phyloP scores from a whole-genome alignment of 1,139 yeast species.

The Candida anutae region DNA sequence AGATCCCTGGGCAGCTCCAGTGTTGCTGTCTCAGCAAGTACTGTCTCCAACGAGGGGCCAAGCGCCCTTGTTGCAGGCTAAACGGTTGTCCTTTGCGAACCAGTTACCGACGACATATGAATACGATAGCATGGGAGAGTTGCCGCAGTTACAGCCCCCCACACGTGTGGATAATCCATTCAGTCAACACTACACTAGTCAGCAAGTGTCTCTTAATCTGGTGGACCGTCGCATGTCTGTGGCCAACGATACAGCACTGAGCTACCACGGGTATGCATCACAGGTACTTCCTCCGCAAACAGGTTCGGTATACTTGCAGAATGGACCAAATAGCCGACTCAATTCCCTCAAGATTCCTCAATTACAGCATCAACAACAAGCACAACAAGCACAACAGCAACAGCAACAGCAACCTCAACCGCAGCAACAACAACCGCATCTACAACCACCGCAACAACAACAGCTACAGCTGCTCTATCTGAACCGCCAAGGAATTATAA shows the following conservation, averaged over 20 bases:
- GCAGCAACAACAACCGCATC: no score
- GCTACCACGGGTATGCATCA: conserved; percentile 8
- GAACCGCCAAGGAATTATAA: conserved; percentile 13
- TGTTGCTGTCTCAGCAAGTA: conserved; percentile 1
- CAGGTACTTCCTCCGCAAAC: no score
- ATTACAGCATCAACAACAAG: not conserved
- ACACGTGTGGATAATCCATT: conserved; percentile 43
- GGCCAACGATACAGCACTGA: conserved; percentile 21
- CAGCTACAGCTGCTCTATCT: not conserved
- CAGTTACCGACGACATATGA: conserved; percentile 50
- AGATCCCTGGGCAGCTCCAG: no score
- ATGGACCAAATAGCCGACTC: conserved; percentile 2
- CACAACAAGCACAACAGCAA: no score
- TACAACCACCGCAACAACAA: no score
- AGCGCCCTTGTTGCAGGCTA: conserved; percentile 32
- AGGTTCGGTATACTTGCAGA: conserved; percentile 7
- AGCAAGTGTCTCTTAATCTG: conserved; percentile 24
- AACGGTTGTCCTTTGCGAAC: conserved; percentile 35
- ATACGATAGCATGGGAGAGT: conserved; percentile 19
- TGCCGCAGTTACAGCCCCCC: conserved; percentile 37
- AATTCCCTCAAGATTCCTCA: not conserved
- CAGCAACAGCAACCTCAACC: no score
- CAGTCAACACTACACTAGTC: conserved; percentile 36
- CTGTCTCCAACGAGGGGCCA: conserved; percentile 15
- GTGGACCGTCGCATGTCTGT: conserved; percentile 38